Evolutionary conservation across 495 filamentous ascomycete species (phyloP).

Genomic region (Hypoxylon lenormandii): DNA sequence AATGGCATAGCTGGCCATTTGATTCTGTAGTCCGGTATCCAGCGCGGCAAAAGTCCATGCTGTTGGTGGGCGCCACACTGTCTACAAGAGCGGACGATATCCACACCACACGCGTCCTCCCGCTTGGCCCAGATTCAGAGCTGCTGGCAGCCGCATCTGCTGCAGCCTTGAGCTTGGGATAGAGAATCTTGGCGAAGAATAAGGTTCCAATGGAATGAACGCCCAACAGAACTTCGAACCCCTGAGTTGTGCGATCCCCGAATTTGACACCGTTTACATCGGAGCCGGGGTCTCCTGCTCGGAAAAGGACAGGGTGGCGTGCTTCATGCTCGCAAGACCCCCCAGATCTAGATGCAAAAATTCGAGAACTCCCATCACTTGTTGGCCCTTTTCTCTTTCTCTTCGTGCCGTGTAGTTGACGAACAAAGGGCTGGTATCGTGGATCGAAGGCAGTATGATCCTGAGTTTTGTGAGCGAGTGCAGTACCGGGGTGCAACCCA

Average conservation of each 20-base stretch:
- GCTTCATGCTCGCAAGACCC: conserved; percentile 29
- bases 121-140: neutral
- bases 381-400: too few species aligned
- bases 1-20: conserved; percentile 51
- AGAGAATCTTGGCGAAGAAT: conserved; percentile 55
- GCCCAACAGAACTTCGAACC: conserved; percentile 51
- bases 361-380: conserved; percentile 2
- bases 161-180: conserved; percentile 55
- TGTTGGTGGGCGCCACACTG: conserved; percentile 41
- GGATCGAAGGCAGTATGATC: too few species aligned
- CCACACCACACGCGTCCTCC: conserved; percentile 56
- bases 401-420: too few species aligned
- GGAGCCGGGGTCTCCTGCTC: conserved; percentile 52
- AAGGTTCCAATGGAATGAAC: conserved; percentile 53
- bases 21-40: conserved; percentile 34
- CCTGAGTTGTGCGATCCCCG: conserved; percentile 44
- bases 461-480: too few species aligned
- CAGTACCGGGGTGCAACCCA: too few species aligned
- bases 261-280: conserved; percentile 7
- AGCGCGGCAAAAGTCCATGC: conserved; percentile 50
- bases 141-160: conserved; percentile 23
- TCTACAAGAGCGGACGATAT: conserved; percentile 40
- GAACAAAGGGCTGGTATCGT: too few species aligned
- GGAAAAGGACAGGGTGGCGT: conserved; percentile 21
- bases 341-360: conserved; percentile 41